Conservation (phyloP, 176 grass and related monocot species). For the Carex parvula region DNA sequence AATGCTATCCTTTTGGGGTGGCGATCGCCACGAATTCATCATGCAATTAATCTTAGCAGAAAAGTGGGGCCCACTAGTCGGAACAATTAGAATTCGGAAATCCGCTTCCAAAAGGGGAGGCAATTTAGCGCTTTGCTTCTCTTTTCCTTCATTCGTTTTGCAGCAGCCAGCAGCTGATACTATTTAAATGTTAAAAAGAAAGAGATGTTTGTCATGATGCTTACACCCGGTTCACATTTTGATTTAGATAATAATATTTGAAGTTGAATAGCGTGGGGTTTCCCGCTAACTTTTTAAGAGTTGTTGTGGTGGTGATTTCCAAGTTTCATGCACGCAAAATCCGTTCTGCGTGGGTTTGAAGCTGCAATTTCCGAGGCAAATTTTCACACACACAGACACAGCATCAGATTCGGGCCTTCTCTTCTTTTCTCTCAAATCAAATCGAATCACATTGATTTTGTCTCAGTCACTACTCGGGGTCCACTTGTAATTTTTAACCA, state of each 20-base stretch:
- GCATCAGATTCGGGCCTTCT: conserved; percentile 21
- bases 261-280: conserved; percentile 22
- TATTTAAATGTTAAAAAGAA: conserved; percentile 12
- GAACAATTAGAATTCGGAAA: conserved; percentile 47
- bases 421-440: conserved; percentile 13
- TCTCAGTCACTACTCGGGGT: not conserved
- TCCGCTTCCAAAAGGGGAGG: conserved; percentile 68
- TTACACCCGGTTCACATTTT: conserved; percentile 20
- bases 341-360: conserved; percentile 60
- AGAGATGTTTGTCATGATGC: conserved; percentile 25
- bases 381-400: not conserved
- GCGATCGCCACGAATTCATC: conserved; percentile 40
- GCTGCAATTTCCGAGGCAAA: conserved; percentile 56
- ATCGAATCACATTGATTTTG: conserved; percentile 27
- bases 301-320: conserved; percentile 26
- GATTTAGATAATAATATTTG: conserved; percentile 14
- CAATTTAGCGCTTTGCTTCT: conserved; percentile 24
- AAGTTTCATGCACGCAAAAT: conserved; percentile 65
- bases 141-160: conserved; percentile 45
- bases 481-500: not conserved
- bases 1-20: conserved; percentile 79
- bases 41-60: conserved; percentile 31
- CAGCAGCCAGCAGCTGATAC: conserved; percentile 17
- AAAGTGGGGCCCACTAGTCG: not conserved
- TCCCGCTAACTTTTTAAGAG: conserved; percentile 17